Conservation (phyloP, 2,329 filamentous ascomycete genomes). For the Phoma sp. region DNA sequence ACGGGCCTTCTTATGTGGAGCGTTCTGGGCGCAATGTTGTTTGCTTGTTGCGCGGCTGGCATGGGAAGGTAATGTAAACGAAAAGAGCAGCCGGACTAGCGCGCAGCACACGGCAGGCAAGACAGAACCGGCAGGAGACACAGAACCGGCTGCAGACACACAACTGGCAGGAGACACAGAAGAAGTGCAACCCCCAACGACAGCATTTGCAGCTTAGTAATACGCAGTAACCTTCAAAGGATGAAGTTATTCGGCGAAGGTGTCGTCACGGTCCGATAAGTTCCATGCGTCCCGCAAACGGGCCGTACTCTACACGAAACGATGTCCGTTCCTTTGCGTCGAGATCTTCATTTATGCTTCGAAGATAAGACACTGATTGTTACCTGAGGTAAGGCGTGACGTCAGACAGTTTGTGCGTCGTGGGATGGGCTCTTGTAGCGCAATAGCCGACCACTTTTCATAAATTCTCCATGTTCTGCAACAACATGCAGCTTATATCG, state of each 20-base stretch:
- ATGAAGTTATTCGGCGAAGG: not conserved
- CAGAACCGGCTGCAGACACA: too few relatives aligned
- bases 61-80: not conserved
- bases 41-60: not conserved
- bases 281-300: not conserved
- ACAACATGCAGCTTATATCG: too few relatives aligned
- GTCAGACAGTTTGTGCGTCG: too few relatives aligned
- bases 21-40: not conserved
- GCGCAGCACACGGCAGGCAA: not conserved
- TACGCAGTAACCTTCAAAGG: too few relatives aligned
- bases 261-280: constrained; percentile 4
- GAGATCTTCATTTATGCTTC: not conserved
- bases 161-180: too few relatives aligned
- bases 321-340: not conserved
- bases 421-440: too few relatives aligned
- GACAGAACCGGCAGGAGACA: too few relatives aligned
- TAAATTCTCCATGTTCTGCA: too few relatives aligned
- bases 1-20: constrained; percentile 4
- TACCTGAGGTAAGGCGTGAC: not conserved
- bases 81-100: not conserved
- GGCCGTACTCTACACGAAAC: not conserved
- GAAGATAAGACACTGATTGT: too few relatives aligned
- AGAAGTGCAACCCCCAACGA: too few relatives aligned
- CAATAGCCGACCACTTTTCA: too few relatives aligned
- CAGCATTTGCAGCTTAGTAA: too few relatives aligned